Evolutionary conservation across 2,329 filamentous ascomycete species (phyloP).

Genomic region (Colletotrichum tanaceti): DNA sequence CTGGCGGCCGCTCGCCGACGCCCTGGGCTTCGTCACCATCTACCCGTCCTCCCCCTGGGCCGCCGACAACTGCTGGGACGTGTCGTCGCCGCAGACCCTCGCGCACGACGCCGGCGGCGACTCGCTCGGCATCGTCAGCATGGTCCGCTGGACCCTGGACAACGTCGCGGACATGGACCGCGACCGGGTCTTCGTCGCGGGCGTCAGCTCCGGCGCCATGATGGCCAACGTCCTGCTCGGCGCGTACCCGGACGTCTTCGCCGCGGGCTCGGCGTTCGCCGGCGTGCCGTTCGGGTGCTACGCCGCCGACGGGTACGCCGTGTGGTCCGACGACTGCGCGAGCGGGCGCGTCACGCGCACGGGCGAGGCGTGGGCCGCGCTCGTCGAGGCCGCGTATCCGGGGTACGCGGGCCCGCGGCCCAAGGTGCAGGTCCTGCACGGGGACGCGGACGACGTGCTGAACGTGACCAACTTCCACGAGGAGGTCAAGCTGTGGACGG

Average conservation of each 20-base stretch:
- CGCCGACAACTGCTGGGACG: conserved; percentile 68
- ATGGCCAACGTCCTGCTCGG: conserved; percentile 66
- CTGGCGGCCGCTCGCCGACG: conserved; percentile 64
- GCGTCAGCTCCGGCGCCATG: conserved; percentile 65
- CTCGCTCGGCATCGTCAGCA: conserved; percentile 63
- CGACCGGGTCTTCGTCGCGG: conserved; percentile 62
- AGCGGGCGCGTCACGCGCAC: conserved; percentile 57
- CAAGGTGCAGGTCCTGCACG: conserved; percentile 69
- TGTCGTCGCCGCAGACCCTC: conserved; percentile 61
- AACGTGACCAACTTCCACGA: conserved; percentile 65
- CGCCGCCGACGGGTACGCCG: conserved; percentile 51
- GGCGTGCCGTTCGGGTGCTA: conserved; percentile 63
- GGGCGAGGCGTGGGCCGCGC: conserved; percentile 49
- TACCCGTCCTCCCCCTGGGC: conserved; percentile 53
- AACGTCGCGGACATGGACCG: conserved; percentile 60
- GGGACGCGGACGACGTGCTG: conserved; percentile 62
- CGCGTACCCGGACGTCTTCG: conserved; percentile 65
- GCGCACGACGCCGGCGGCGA: conserved; percentile 63
- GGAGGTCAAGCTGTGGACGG: conserved; percentile 65
- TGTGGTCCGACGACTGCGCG: conserved; percentile 66
- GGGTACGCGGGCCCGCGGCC: conserved; percentile 63
- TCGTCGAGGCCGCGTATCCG: conserved; percentile 58
- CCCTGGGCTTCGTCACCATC: conserved; percentile 64
- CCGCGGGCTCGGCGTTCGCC: conserved; percentile 59
- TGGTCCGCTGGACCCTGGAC: conserved; percentile 62